Evolutionary conservation across 2,329 filamentous ascomycete species (phyloP), one percentile per base, ranked within the genome.

Genomic region (Neofusicoccum kwambonambiense): DNA sequence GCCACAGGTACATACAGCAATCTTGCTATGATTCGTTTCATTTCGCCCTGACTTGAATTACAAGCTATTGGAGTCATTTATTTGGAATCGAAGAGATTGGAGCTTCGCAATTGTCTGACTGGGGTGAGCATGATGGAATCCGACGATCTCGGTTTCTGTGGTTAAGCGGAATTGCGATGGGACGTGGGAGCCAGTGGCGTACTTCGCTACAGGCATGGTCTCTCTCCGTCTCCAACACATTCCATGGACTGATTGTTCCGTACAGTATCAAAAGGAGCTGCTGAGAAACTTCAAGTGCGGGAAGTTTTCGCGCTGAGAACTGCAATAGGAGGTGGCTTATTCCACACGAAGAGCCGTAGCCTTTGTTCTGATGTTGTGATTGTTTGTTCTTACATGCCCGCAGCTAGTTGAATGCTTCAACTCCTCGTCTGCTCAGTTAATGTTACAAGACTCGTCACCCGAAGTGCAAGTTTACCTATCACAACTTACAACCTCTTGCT

Each of bases 151-250:
- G 54, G 54, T 9, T 44, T 22, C n/a, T 45, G 39, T 44, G 12
- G 52, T 27, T 57, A 57, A 57, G 52, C 52, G 52, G 52, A 57
- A 57, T 57, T 57, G 35, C 52, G 37, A 57, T 44, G 37, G 13
- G 52, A 31, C 35, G 19, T 56, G 22, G 27, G 27, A 31, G 6
- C 27, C 27, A 7, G 6, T 9, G 37, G 19, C 39, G n/a, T 13
- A 7, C 9, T 7, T 17, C 41, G 17, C 17, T 17, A 9, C n/a
- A 22, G 22, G 39, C 54, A 13, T 15, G 2, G 19, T 17, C 17
- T 79, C 79, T 8, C 41, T 22, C 39, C 15, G 37, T 39, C 37
- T 11, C 22, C 52, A 27, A 37, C 27, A 35, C 31, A 19, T 37
- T 52, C 49, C 27, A 11, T 6, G 17, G 31, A 27, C 45, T 31